Base-by-base conservation (phyloP, 805 yeast genomes). In the Ogataea dorogensis region DNA sequence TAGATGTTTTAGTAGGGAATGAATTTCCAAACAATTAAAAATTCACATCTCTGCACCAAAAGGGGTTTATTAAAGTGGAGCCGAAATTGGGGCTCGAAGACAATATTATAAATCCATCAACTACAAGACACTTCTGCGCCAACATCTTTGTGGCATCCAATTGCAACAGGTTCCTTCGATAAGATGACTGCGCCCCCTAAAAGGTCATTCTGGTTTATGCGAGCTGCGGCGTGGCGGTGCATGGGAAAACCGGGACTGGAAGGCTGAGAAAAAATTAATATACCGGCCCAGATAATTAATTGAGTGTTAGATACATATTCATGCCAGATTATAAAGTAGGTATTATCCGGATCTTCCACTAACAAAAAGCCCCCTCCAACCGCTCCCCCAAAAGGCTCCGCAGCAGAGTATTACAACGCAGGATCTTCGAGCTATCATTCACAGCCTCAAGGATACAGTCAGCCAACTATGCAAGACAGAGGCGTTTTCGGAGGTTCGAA, bases 401-500 rank as follows among this genome's bases (percentile, higher is more conserved):
- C 45, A 7, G 45, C 45, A 4, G 45, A 41, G 12, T 41, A 41
- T 21, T 41, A 41, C 31, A 41, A 41, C 16, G 15, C 42, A 2
- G 45, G 45, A 11, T 21, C 34, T 7, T 17, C 22, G 18, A 31
- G 17, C 11, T 38, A 37, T 17, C 25, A 28, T 11, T 17, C 29
- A 17, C 42, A 29, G 28, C 42, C 36, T 7, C 38, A 31, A 14
- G 40, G 28, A 17, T 29, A 30, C 22, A n/a, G 10, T 38, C 50
- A 23, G 24, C 39, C 22, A 40, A 27, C 32, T 26, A 47, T 26
- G 33, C 46, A 33, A 19, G 40, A 33, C 10, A 35, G 44, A 25
- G 44, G 44, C 9, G 24, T 40, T 35, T 18, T 40, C 42, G 3
- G 30, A 34, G n/a, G 33, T 28, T 10, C 37, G 34, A 20, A 38